Base-by-base conservation (phyloP, 2,329 filamentous ascomycete genomes). In the Davidsoniella virescens region DNA sequence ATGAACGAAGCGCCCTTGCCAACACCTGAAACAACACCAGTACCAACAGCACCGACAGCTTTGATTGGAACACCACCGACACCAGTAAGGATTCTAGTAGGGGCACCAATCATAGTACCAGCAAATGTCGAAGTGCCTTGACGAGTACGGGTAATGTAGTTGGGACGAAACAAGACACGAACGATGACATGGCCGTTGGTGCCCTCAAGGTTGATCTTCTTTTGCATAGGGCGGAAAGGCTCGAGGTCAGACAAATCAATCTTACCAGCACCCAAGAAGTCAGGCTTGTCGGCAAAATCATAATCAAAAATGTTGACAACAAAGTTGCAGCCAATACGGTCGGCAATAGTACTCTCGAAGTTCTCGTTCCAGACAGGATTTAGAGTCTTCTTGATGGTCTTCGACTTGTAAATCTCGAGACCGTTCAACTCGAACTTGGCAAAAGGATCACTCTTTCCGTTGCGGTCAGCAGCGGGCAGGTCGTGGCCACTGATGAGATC, bases 381-480 rank as follows among this genome's bases (percentile, higher is more conserved):
- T 3, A 98, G 74, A 0, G 92, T 96, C 75, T 98, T 98, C 76
- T 96, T 98, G 63, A 90, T 82, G 2, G 82, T 80, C 67, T 95
- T 93, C 42, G 88, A 94, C 73, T 96, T 98, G 77, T 86, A 87
- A 0, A 96, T 76, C 52, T 93, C 84, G 59, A 87, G 80, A 44
- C 83, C 88, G 59, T 94, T 90, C 56, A 96, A 73, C 56, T 84
- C 78, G 63, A 98, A 98, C 61, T 90, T 90, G 75, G 85, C 93
- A 70, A 90, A 98, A 4, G 92, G 92, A 61, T 98, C 92, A 59
- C 87, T 95, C 73, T 84, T 96, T 57, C 92, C 92, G 61, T 98
- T 98, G 33, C 87, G 81, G 61, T 98, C 92, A 25, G 90, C 90
- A 1, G 92, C 81, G 6, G 92, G 92, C n/a, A 98, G 75, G 53